Evolutionary conservation across 805 yeast genomes (phyloP).

Genomic region (Schizosaccharomyces cryophilus): DNA sequence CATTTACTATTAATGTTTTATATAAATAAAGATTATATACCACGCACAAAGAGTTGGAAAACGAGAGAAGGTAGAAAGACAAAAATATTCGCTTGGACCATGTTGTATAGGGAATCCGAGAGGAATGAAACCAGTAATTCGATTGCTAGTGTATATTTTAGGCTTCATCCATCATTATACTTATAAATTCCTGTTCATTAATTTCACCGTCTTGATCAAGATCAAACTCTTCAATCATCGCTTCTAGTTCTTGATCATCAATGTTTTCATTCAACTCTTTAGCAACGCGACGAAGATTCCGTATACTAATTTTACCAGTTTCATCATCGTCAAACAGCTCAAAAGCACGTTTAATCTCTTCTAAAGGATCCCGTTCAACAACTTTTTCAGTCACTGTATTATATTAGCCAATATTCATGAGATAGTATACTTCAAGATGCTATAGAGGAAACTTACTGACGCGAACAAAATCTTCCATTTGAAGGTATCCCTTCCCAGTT

Average conservation of each 20-base stretch:
- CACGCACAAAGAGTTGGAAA: too few relatives aligned
- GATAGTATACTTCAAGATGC: background rate
- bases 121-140: too few relatives aligned
- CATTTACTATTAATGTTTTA: background rate
- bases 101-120: too few relatives aligned
- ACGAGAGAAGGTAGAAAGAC: too few relatives aligned
- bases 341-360: constrained; percentile 78
- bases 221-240: constrained; percentile 96
- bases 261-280: constrained; percentile 79
- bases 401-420: background rate
- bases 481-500: background rate
- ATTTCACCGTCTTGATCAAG: constrained; percentile 89
- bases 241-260: constrained; percentile 75
- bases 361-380: constrained; percentile 73
- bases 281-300: constrained; percentile 69
- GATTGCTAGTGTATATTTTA: background rate
- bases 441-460: background rate
- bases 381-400: constrained; percentile 47
- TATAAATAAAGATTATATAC: background rate
- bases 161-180: constrained; percentile 18
- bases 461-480: constrained; percentile 1
- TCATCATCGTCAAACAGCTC: constrained; percentile 66
- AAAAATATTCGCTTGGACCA: too few relatives aligned
- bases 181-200: constrained; percentile 71
- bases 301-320: constrained; percentile 62